Conservation (phyloP, 331 rosid genomes). For the Malus hybrid region DNA sequence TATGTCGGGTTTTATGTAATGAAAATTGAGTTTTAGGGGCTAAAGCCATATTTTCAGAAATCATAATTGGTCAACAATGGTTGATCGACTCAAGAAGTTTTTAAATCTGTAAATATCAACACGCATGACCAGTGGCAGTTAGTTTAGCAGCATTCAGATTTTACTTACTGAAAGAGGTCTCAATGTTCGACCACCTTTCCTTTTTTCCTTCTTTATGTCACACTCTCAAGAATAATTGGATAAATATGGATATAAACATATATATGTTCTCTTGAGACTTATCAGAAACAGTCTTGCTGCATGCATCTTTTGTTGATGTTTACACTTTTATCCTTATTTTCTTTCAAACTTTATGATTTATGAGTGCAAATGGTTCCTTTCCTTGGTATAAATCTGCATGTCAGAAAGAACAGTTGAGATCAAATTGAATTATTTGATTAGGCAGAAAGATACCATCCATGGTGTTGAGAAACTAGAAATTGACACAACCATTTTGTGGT, state of each 20-base stretch:
- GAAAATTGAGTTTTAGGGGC: no score
- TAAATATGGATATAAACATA: not conserved
- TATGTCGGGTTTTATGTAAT: no score
- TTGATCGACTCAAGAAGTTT: conserved; percentile 50
- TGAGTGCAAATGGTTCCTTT: conserved; percentile 3
- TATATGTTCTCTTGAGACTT: not conserved
- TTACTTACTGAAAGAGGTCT: not conserved
- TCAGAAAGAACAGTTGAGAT: conserved; percentile 15
- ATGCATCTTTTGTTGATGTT: not conserved
- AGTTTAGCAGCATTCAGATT: not conserved
- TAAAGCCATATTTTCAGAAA: not conserved
- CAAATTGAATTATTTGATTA: conserved; percentile 49
- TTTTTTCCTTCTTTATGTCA: not conserved
- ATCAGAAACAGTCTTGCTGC: not conserved
- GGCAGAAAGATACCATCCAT: conserved; percentile 15
- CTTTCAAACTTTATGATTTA: not conserved
- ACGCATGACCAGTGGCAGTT: not conserved
- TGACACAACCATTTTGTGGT: conserved; percentile 41
- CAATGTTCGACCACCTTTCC: not conserved
- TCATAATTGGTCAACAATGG: conserved; percentile 21
- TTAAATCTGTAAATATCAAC: not conserved
- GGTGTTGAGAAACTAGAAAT: conserved; percentile 23
- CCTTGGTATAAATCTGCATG: not conserved
- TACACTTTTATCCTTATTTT: no score
- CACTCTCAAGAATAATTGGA: not conserved